Evolutionary conservation across 2,329 filamentous ascomycete genomes (phyloP).

Genomic region (Diplodia sapinea): DNA sequence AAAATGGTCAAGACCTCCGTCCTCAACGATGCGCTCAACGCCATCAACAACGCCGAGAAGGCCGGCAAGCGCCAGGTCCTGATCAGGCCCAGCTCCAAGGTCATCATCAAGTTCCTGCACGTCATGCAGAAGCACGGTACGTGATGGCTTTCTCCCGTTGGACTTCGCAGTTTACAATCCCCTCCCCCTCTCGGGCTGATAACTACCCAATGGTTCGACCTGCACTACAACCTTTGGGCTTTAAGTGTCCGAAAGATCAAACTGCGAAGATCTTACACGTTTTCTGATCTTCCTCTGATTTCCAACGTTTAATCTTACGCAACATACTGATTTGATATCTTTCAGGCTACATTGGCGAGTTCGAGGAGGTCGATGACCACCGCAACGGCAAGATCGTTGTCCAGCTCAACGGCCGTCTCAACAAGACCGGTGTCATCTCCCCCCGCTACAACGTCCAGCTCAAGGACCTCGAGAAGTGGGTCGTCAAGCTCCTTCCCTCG

Average conservation of each 20-base stretch:
- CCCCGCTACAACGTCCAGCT: constrained; percentile 99
- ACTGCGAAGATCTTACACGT: constrained; percentile 94
- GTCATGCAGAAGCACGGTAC: constrained; percentile 99
- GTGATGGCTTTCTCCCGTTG: constrained; percentile 51
- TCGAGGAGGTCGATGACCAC: constrained; percentile 99
- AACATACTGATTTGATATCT: constrained; percentile 70
- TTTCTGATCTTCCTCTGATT: constrained; percentile 78
- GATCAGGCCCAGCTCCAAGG: constrained; percentile 98
- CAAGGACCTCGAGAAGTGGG: constrained; percentile 98
- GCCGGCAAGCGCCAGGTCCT: constrained; percentile 98
- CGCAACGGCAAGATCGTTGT: constrained; percentile 99
- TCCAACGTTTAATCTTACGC: constrained; percentile 93
- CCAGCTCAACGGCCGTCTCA: constrained; percentile 98
- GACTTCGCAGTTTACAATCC: constrained; percentile 30
- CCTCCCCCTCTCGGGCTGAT: constrained; percentile 83
- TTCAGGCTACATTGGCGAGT: constrained; percentile 97
- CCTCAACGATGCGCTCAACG: constrained; percentile 96
- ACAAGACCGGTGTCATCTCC: constrained; percentile 99
- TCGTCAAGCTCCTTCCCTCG: constrained; percentile 96
- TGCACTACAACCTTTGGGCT: constrained; percentile 89
- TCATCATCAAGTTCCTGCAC: constrained; percentile 98
- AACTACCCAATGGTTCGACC: constrained; percentile 97
- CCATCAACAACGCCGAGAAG: constrained; percentile 99
- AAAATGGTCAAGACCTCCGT: constrained; percentile 99
- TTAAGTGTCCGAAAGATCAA: constrained; percentile 99